Evolutionary conservation across 306 rosid species (phyloP), one percentile per base, ranked within the genome.

Genomic region (Styphnolobium japonicum): DNA sequence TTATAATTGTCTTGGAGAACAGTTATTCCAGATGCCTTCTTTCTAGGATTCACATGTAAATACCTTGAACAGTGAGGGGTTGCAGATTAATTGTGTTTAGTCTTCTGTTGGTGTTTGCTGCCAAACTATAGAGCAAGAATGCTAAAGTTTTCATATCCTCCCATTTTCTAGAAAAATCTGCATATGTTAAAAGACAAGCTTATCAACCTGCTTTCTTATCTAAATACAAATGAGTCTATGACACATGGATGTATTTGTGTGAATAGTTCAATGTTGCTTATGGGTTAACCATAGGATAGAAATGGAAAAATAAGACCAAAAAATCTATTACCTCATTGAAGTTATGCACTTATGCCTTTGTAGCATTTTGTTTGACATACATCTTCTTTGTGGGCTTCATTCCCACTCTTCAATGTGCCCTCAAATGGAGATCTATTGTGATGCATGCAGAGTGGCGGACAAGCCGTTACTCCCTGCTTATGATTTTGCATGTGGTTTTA

Each of bases 401-500:
- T 62, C 81, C 42, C 40, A 48, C 21, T 49, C 19, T 52, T 67
- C 53, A n/a, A 43, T 40, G 42, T 52, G n/a, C 46, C 46, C 81
- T 53, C 46, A 46, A 68, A 77, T 10, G 45, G 34, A 66, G 58
- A 53, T 66, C 16, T 25, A 48, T 63, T 45, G 18, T 72, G 71
- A 58, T 31, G 64, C 76, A 75, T 63, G 51, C 5, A 15, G 33
- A 65, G 69, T 40, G 31, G 31, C 31, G 33, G 62, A 15, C 73
- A 56, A 67, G 55, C 57, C 55, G 25, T 73, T 33, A 25, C 56
- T 67, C 45, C 42, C 46, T 75, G 19, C 66, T 58, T 67, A 36
- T 27, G 71, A 43, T 57, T 78, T 78, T 67, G 48, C 16, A 16
- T 43, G 76, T 37, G 42, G 37, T 63, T 65, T 31, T 80, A 33